phyloP scores from a whole-genome alignment of 768 basidiomycete genomes.

The Mycena crocata region DNA sequence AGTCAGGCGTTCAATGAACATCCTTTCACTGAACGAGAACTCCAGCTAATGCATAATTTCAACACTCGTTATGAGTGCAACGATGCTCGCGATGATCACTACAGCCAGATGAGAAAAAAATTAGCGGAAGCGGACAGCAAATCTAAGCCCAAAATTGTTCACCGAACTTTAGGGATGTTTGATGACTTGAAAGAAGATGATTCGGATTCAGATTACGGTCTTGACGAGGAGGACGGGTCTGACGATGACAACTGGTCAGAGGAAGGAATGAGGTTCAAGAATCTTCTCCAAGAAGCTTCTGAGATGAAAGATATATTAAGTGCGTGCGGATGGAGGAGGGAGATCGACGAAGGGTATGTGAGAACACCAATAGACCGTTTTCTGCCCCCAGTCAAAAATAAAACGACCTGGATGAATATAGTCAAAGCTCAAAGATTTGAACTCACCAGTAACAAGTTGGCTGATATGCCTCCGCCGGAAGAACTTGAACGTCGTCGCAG shows the following conservation, averaged over 20 bases:
- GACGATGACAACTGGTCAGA: too few species aligned
- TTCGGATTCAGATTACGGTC: too few species aligned
- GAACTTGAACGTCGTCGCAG: neutral
- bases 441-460: neutral
- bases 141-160: neutral
- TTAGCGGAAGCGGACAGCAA: neutral
- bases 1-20: neutral
- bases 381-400: neutral
- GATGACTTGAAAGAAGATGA: neutral
- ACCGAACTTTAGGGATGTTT: neutral
- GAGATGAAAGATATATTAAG: too few species aligned
- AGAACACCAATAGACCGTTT: neutral
- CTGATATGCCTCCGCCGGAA: neutral
- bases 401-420: neutral
- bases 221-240: too few species aligned
- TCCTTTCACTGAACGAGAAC: neutral
- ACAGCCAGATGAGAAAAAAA: conserved; percentile 17
- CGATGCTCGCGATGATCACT: conserved; percentile 33
- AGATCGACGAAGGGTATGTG: neutral
- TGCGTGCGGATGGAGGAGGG: neutral
- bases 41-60: conserved; percentile 37
- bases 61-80: conserved; percentile 42
- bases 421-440: neutral
- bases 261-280: too few species aligned
- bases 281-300: too few species aligned